Base-by-base conservation (phyloP, 2,329 filamentous ascomycete genomes). In the Colletotrichum sp. region DNA sequence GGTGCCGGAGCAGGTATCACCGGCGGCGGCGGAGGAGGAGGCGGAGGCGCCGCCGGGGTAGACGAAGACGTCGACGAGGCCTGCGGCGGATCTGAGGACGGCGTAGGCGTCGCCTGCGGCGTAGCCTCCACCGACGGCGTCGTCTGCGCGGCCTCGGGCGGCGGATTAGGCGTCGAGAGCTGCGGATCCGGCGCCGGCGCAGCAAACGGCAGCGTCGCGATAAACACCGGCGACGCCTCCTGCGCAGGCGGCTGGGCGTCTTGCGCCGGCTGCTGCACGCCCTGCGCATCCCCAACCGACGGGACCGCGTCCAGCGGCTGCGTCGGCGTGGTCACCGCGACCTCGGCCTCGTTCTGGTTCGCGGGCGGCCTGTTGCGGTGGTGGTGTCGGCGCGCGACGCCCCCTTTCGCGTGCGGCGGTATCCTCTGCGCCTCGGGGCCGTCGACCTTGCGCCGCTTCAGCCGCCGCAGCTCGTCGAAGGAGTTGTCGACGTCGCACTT, bases 401-500 rank as follows among this genome's bases (percentile, higher is more conserved):
- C 27, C 27, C 27, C 30, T 61, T 30, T 29, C 22, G 57, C 30
- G 44, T 52, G 44, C n/a, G 44, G 57, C 15, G 52, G 62, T 8
- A 36, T 36, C n/a, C 32, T 34, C 11, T 62, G 29, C 27, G 29
- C 59, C 11, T 49, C 19, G 59, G 44, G 39, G n/a, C 29, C 30
- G 32, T 69, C 76, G 32, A 68, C 11, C 25, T 79, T 77, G 27
- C 82, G 77, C 77, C 82, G 82, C 78, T 79, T 80, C n/a, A 83
- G 71, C 29, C 78, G 78, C 59, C 78, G 76, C 55, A 79, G 72
- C 67, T 81, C 79, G 11, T 80, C 71, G 27, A 76, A 76, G 44
- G 64, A 69, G 61, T 71, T 69, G 30, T 79, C 78, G 36, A 81
- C 65, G 77, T 82, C 81, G 81, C 86, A 87, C 61, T 82, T 82